A percentile compares a stretch with the other conserved stretches of the same genome.
Conservation (phyloP, 805 yeast species). For the Candida sonorensis region DNA sequence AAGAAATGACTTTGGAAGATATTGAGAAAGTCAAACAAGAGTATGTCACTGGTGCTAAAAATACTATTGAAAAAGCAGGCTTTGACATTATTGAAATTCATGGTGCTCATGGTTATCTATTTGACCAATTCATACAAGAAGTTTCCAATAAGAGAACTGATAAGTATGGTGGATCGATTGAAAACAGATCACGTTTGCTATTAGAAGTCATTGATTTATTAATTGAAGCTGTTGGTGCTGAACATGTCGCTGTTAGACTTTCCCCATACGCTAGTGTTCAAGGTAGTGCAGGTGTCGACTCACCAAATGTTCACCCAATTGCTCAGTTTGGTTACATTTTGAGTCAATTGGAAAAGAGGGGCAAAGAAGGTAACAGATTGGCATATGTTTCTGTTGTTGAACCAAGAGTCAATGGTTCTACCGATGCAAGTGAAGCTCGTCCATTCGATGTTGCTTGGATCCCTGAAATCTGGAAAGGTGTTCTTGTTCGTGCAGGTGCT, state of each 20-base stretch:
- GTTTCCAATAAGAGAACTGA: slow-evolving; percentile 32
- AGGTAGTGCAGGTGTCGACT: slow-evolving; percentile 32
- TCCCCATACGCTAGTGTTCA: slow-evolving; percentile 40
- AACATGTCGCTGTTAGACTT: slow-evolving; percentile 40
- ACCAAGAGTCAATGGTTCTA: slow-evolving; percentile 19
- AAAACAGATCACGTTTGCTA: slow-evolving; percentile 34
- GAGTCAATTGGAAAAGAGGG: slow-evolving; percentile 33
- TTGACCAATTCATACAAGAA: slow-evolving; percentile 32
- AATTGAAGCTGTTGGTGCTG: slow-evolving; percentile 44
- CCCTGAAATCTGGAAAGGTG: slow-evolving; percentile 29
- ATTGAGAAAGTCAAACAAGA: slow-evolving; percentile 34
- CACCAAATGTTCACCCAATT: slow-evolving; percentile 27
- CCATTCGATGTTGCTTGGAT: slow-evolving; percentile 14
- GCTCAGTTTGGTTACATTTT: slow-evolving; percentile 33
- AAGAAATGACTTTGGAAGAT: slow-evolving; percentile 35
- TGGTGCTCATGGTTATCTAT: slow-evolving; percentile 32
- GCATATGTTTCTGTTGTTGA: slow-evolving; percentile 26
- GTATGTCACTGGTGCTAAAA: slow-evolving; percentile 39
- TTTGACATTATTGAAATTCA: slow-evolving; percentile 35
- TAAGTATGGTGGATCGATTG: slow-evolving; percentile 37
- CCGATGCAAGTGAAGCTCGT: slow-evolving; percentile 1
- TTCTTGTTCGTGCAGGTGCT: slow-evolving; percentile 20
- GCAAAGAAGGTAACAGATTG: slow-evolving; percentile 20
- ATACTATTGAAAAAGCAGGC: slow-evolving; percentile 26
- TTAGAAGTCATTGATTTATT: slow-evolving; percentile 46